Percentiles rank a stretch among this genome's conserved stretches.
Evolutionary conservation across 83 land plant genomes (phyloP).

Genomic region (Isoetes engelmannii): DNA sequence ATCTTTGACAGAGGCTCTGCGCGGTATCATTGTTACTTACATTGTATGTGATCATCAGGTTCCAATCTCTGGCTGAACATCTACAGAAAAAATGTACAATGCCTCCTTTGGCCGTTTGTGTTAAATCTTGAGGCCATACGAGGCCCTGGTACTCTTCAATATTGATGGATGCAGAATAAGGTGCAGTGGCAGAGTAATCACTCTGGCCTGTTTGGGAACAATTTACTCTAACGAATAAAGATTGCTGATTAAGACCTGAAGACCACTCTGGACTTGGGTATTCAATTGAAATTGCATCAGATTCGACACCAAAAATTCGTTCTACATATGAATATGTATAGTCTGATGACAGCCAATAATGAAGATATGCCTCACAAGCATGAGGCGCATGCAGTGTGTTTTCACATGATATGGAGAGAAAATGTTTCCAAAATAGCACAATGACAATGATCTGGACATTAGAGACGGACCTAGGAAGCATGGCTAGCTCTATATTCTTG

Average conservation of each 20-base stretch:
- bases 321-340: constrained; percentile 2
- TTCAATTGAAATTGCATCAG: background rate
- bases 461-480: too few species aligned
- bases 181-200: background rate
- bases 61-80: background rate
- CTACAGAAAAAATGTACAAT: background rate
- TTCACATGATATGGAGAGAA: too few species aligned
- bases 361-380: background rate
- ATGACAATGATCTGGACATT: too few species aligned
- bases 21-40: constrained; percentile 7
- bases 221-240: constrained; percentile 7
- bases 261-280: too few species aligned
- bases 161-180: background rate
- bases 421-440: too few species aligned
- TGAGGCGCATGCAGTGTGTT: too few species aligned
- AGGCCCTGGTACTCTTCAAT: background rate
- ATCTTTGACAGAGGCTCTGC: background rate
- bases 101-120: background rate
- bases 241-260: background rate
- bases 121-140: background rate
- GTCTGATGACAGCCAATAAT: constrained; percentile 2
- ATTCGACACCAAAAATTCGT: background rate
- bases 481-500: too few species aligned
- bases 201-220: constrained; percentile 1
- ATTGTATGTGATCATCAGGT: constrained; percentile 3